Conservation (phyloP, 2,329 filamentous ascomycete species). For the Penicillium expansum region DNA sequence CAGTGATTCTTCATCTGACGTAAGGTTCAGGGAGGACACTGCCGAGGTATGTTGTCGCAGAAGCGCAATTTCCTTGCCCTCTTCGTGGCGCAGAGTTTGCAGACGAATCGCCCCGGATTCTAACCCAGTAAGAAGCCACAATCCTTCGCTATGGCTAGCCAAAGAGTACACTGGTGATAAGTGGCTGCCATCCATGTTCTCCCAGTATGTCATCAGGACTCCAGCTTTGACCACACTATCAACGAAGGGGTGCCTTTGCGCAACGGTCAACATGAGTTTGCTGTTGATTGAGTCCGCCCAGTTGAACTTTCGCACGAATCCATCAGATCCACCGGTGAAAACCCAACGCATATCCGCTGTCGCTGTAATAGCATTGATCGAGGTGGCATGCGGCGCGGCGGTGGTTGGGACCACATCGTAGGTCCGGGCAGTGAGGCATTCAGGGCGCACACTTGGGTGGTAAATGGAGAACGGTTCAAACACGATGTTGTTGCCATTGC, state of each 20-base stretch:
- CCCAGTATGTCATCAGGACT: constrained; percentile 94
- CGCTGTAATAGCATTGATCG: constrained; percentile 86
- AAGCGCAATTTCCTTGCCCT: constrained; percentile 82
- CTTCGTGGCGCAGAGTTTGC: constrained; percentile 89
- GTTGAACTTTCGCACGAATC: constrained; percentile 96
- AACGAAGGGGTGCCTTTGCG: constrained; percentile 93
- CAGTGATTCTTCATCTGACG: constrained; percentile 80
- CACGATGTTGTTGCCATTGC: constrained; percentile 34
- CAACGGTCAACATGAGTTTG: constrained; percentile 88
- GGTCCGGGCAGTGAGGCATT: constrained; percentile 72
- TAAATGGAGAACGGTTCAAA: constrained; percentile 42
- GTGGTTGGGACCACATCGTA: constrained; percentile 98
- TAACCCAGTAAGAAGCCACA: constrained; percentile 88
- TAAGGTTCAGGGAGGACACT: constrained; percentile 79
- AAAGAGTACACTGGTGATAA: constrained; percentile 93
- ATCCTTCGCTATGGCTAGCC: constrained; percentile 80
- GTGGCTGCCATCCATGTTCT: constrained; percentile 76
- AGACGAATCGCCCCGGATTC: constrained; percentile 91
- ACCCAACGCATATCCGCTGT: constrained; percentile 95
- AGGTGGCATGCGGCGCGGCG: constrained; percentile 91
- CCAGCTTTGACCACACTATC: constrained; percentile 96
- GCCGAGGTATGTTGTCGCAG: constrained; percentile 84
- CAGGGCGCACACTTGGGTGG: constrained; percentile 66
- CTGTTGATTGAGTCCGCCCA: constrained; percentile 93
- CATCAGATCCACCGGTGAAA: constrained; percentile 89